Evolutionary conservation across 2,329 filamentous ascomycete genomes (phyloP).

Genomic region (Beauveria caledonica): DNA sequence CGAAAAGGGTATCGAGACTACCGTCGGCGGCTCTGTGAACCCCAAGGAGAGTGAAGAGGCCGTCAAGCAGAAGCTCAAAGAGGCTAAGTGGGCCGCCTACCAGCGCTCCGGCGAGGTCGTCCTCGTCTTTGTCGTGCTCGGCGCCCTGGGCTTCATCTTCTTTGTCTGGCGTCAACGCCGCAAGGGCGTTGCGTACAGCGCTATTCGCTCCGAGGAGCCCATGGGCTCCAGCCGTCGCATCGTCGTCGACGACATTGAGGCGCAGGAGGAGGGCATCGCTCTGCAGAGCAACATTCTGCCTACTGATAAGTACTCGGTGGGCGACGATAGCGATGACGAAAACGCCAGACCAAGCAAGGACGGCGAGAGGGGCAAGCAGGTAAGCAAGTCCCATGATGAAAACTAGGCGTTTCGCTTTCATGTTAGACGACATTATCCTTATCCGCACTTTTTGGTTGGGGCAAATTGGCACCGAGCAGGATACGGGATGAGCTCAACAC

Average conservation of each 20-base stretch:
- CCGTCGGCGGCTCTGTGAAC: conserved; percentile 61
- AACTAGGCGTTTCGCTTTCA: background rate
- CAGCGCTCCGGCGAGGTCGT: conserved; percentile 80
- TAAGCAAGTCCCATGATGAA: background rate
- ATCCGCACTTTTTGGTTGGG: background rate
- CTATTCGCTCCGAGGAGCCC: conserved; percentile 33
- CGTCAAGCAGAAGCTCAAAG: conserved; percentile 63
- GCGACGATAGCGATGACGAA: conserved; percentile 48
- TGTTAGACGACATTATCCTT: background rate
- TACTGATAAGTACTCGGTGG: conserved; percentile 47
- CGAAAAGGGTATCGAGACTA: conserved; percentile 70
- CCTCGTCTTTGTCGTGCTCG: conserved; percentile 70
- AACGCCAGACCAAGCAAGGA: conserved; percentile 20
- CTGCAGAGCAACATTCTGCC: conserved; percentile 22
- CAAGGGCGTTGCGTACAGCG: conserved; percentile 46
- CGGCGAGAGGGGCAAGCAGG: conserved; percentile 9
- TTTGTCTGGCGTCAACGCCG: conserved; percentile 57
- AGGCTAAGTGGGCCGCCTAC: conserved; percentile 84
- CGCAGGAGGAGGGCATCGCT: conserved; percentile 13
- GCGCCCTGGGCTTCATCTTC: conserved; percentile 66
- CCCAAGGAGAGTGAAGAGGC: conserved; percentile 51
- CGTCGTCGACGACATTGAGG: conserved; percentile 30
- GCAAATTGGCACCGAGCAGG: background rate
- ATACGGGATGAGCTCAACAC: background rate
- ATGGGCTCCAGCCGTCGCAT: conserved; percentile 20